These are phyloP conservation scores for Neopestalotiopsis sp. DNA, from an alignment of 2,329 filamentous ascomycete species.

Conservation along the genomic window DNA sequence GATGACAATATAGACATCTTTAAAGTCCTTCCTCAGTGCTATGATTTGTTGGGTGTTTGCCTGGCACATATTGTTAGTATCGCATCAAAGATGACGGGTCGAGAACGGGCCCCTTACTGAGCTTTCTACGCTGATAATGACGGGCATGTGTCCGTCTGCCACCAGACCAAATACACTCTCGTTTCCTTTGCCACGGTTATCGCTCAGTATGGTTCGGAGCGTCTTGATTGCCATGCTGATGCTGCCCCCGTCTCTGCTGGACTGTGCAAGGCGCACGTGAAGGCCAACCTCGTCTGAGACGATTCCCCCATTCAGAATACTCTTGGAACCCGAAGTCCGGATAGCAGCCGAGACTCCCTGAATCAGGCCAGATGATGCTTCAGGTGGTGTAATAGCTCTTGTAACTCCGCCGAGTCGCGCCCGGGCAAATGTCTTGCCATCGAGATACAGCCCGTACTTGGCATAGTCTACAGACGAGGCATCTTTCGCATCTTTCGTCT, in stretches of 20 bases:
- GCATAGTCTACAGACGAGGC: constrained; percentile 40
- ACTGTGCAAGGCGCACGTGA: constrained; percentile 44
- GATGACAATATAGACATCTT: constrained; percentile 40
- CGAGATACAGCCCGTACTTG: constrained; percentile 46
- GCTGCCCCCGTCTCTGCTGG: constrained; percentile 32
- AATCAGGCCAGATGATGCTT: constrained; percentile 31
- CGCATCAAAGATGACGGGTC: not conserved
- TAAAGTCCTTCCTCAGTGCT: constrained; percentile 41
- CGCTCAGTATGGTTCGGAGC: constrained; percentile 41
- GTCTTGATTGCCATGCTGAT: constrained; percentile 34
- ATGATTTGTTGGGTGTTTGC: constrained; percentile 47
- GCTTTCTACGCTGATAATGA: constrained; percentile 45
- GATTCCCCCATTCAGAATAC: constrained; percentile 45
- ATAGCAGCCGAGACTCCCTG: constrained; percentile 49
- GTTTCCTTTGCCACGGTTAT: constrained; percentile 40
- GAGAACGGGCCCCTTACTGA: constrained; percentile 31
- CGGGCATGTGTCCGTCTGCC: constrained; percentile 41
- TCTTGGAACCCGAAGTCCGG: constrained; percentile 41
- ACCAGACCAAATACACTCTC: constrained; percentile 41
- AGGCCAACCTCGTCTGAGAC: constrained; percentile 47
- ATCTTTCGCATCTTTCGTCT: constrained; percentile 30
- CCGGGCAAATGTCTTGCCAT: constrained; percentile 45
- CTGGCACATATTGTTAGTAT: constrained; percentile 26
- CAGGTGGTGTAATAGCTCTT: constrained; percentile 45
- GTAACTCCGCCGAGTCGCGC: constrained; percentile 50